A percentile compares a stretch with the other conserved stretches of the same genome.
Conservation (phyloP, 2,329 filamentous ascomycete genomes). For the Calonectria crousiana region DNA sequence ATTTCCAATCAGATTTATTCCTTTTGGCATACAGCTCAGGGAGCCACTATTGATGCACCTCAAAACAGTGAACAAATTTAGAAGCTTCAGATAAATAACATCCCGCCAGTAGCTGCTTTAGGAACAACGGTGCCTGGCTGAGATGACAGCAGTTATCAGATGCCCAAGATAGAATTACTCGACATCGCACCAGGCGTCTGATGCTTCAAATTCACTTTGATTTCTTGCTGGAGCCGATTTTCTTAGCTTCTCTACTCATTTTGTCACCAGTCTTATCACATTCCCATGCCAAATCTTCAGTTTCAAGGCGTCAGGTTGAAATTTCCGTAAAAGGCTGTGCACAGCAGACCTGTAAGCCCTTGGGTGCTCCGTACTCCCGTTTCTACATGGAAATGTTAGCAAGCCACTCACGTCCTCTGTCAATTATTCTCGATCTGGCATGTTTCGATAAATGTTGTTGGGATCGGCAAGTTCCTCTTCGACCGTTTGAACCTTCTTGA, state of each 20-base stretch:
- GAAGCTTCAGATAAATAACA: neutral
- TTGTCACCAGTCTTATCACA: neutral
- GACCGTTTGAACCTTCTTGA: conserved; percentile 58
- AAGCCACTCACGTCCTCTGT: neutral
- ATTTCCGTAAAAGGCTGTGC: neutral
- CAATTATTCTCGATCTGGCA: conserved; percentile 41
- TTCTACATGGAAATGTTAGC: neutral
- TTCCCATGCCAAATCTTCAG: too few relatives aligned
- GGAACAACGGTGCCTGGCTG: neutral
- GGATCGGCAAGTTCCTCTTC: conserved; percentile 45
- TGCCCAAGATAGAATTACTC: neutral
- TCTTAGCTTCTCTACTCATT: neutral
- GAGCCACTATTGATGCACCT: neutral
- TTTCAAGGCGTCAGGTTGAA: too few relatives aligned
- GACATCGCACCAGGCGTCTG: neutral
- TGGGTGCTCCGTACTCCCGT: too few relatives aligned
- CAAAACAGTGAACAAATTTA: neutral
- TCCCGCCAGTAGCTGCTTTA: neutral
- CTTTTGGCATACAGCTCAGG: neutral
- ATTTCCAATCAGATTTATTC: neutral
- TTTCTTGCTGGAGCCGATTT: neutral
- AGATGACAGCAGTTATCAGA: too few relatives aligned
- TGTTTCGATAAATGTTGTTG: conserved; percentile 41
- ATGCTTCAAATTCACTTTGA: neutral
- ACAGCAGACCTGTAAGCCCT: neutral